Evolutionary conservation across 176 grass and related monocot species (phyloP), one percentile per base, ranked within the genome.

Genomic region (Zoysia japonica): DNA sequence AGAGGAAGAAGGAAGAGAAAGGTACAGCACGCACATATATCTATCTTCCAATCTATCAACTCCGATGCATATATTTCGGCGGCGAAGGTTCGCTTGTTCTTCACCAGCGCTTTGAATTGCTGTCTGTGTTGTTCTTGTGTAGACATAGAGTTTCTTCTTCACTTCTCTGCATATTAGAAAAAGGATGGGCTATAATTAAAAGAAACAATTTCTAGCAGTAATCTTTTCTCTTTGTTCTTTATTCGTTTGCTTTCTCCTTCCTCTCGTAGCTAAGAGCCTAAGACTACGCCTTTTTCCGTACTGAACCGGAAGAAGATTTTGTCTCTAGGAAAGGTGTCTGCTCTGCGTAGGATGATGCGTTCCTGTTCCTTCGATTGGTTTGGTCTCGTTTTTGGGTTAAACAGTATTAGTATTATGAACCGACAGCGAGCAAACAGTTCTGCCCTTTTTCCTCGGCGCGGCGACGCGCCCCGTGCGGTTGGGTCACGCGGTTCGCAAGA

Each of bases 1-100:
- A 44, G 88, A 99, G 78, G 92, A 99, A 88, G 90, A 99, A 95
- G 85, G 92, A 95, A 66, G 96, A 95, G 79, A 99, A 99, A 93
- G 88, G 96, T 99, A 85, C 10, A 28, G 14, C 28, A 28, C 2
- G 8, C 28, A 28, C 28, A 28, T 28, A 28, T 28, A 28, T 28
- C 28, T 28, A 28, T 28, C 28, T 28, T 28, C 28, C 28, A 28
- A 28, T 52, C 28, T 28, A 12, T 13, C 5, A 28, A 74, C 39
- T 2, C 28, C 28, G 28, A 28, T 28, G 28, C 28, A 28, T 28
- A 28, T 28, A 28, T 28, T 28, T 28, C 28, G 28, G 28, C 28
- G 28, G 28, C 28, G 28, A 28, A 28, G 28, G 11, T 14, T 40
- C 19, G 28, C 28, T 28, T 28, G 28, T 66, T 71, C 19, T 52